Evolutionary conservation across 139 green algal species (phyloP), one percentile per base, ranked within the genome.

Genomic region (Choricystis sp.): DNA sequence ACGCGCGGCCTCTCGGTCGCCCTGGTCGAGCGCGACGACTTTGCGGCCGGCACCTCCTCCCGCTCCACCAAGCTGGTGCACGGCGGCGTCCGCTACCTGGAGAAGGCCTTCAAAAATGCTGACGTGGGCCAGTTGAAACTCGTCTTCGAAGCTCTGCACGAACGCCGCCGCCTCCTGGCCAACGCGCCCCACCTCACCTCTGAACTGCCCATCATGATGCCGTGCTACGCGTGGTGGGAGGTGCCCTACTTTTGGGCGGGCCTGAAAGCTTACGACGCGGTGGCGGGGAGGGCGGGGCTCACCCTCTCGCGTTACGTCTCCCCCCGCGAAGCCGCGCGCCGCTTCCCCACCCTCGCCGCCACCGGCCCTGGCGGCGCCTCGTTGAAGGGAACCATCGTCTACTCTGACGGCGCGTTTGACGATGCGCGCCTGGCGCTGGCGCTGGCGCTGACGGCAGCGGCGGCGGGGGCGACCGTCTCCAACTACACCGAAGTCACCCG

Each of bases 141-240:
- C 30, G 88, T 95, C n/a, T 94, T 91, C 69, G 88, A 94, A 67
- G 87, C 89, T 1, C 78, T 89, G 64, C 78, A 91, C 58, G 91
- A 97, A 78, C 77, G 91, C 21, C 80, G 76, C 49, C 69, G 57
- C 19, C 65, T 97, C 65, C 81, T 97, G 56, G 59, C 79, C 25
- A 94, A 91, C 66, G 91, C 85, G 26, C 82, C 87, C 2, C 84
- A 95, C 77, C 77, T 97, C 0, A 75, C 75, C 2, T 56, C 56
- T 9, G 62, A 79, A 4, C 73, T 95, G 59, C 84, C 86, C 31
- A 96, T 95, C 66, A 89, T 96, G 79, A 96, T 81, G 83, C 93
- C 93, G n/a, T 98, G 91, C 80, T 99, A 97, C 83, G 75, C 84
- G 57, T 96, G 86, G 89, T 96, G 83, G 86, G 93, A 99, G 83